Evolutionary conservation across 2,329 filamentous ascomycete genomes (phyloP), one percentile per base, ranked within the genome.

Genomic region (Colletotrichum chrysophilum): DNA sequence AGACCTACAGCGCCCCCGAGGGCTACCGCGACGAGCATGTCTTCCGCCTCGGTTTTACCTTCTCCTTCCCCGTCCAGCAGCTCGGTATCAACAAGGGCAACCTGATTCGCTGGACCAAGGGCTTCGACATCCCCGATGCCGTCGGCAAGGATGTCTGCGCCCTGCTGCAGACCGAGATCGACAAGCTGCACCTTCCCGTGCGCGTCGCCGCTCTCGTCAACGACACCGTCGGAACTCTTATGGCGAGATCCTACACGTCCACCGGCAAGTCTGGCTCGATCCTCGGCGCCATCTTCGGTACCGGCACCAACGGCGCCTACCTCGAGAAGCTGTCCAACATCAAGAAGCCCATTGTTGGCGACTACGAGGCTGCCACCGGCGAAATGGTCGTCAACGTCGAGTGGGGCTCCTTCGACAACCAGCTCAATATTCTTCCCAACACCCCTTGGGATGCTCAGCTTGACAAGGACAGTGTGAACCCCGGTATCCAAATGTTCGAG

Each of bases 381-480:
- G 92, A 97, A 80, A 99, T 99, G 97, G 95, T 99, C 74, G 91
- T 99, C 86, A 99, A 99, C 87, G 96, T 95, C 1, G 97, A 99
- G 87, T 99, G 97, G 97, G 97, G 97, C 77, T 98, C 95, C 73
- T 99, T 99, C 81, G 97, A 99, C 86, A 98, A 98, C 86, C 91
- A 94, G 80, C 92, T 98, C 78, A 95, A 93, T 79, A 94, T 98
- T 24, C 89, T 99, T 55, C 97, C 96, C 61, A 94, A 93, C 80
- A 98, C 96, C 0, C 87, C 91, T 0, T 98, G 95, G 87, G 97
- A 99, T 83, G 87, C 89, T 66, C 90, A 92, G 73, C 89, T 99
- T 28, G 96, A 99, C 84, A 87, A 88, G 72, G 92, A 93, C 76
- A 97, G 94, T 78, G 92, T 95, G 80, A 98, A 99, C 85, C 96